phyloP scores from a whole-genome alignment of 2,329 filamentous ascomycete genomes.

The Diplocarpon rosae region DNA sequence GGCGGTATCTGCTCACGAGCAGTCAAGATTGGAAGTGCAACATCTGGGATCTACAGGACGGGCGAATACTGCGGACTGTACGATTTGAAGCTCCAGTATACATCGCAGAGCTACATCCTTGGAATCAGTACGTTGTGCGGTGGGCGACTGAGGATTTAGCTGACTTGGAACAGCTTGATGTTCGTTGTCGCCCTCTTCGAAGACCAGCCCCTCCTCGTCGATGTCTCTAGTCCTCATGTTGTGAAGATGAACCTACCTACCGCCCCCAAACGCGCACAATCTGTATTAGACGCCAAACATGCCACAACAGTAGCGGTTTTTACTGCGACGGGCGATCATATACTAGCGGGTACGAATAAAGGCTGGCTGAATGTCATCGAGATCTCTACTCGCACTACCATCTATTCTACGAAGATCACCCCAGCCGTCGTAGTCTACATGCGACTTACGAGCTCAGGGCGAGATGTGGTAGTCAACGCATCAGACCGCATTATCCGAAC shows the following conservation, averaged over 20 bases:
- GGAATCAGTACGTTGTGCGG: conserved; percentile 53
- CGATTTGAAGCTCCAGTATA: conserved; percentile 90
- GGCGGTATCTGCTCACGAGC: conserved; percentile 80
- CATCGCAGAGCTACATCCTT: conserved; percentile 88
- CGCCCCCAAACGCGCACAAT: conserved; percentile 63
- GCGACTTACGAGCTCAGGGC: conserved; percentile 72
- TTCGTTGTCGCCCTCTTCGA: conserved; percentile 92
- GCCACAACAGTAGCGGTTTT: conserved; percentile 90
- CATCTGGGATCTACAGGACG: conserved; percentile 78
- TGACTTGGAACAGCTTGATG: conserved; percentile 44
- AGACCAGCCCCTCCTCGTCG: conserved; percentile 80
- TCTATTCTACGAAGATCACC: conserved; percentile 83
- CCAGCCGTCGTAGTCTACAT: conserved; percentile 80
- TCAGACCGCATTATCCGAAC: conserved; percentile 93
- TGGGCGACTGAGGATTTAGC: not conserved
- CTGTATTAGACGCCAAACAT: conserved; percentile 85
- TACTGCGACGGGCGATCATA: conserved; percentile 73
- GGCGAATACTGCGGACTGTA: conserved; percentile 64
- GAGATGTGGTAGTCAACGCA: conserved; percentile 82
- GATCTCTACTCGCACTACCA: conserved; percentile 64
- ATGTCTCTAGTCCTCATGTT: conserved; percentile 58
- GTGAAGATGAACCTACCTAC: conserved; percentile 72
- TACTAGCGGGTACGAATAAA: conserved; percentile 87
- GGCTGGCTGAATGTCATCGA: conserved; percentile 95
- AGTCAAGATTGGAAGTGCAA: conserved; percentile 96